Evolutionary conservation across 768 basidiomycete genomes (phyloP).

Genomic region (Psilocybe sp.): DNA sequence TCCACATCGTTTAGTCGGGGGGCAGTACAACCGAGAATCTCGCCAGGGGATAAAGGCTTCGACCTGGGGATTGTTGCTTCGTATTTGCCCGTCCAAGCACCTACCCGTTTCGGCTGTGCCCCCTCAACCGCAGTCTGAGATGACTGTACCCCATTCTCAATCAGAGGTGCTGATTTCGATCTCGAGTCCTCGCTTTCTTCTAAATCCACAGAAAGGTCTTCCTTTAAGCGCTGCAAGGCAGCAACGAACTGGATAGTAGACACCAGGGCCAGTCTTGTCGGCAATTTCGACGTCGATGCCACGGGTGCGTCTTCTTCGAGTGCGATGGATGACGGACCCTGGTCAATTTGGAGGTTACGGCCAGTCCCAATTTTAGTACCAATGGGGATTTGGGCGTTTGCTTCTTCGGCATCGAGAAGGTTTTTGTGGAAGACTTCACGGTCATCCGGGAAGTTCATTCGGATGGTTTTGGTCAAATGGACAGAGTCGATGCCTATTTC

Average conservation of each 20-base stretch:
- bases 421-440: slow-evolving; percentile 61
- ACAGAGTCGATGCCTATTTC: slow-evolving; percentile 90
- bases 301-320: slow-evolving; percentile 5
- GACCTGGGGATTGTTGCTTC: slow-evolving; percentile 77
- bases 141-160: slow-evolving; percentile 6
- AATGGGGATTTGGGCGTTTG: slow-evolving; percentile 37
- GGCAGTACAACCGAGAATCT: slow-evolving; percentile 96
- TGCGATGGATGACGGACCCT: slow-evolving; percentile 16
- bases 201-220: slow-evolving; percentile 58
- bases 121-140: slow-evolving; percentile 10
- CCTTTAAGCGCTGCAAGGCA: slow-evolving; percentile 83
- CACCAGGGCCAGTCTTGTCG: slow-evolving; percentile 83
- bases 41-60: slow-evolving; percentile 93
- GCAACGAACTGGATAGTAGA: slow-evolving; percentile 98
- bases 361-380: slow-evolving; percentile 47
- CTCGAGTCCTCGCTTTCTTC: slow-evolving; percentile 12
- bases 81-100: slow-evolving; percentile 59
- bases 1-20: slow-evolving; percentile 77
- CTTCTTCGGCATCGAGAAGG: slow-evolving; percentile 56
- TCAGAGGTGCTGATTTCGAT: background rate
- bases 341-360: slow-evolving; percentile 64
- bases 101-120: no score
- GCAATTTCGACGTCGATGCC: slow-evolving; percentile 20
- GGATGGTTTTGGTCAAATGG: slow-evolving; percentile 82
- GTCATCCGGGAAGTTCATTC: slow-evolving; percentile 85